Evolutionary conservation across 2,329 filamentous ascomycete genomes (phyloP).

Genomic region (Fusarium torreyae): DNA sequence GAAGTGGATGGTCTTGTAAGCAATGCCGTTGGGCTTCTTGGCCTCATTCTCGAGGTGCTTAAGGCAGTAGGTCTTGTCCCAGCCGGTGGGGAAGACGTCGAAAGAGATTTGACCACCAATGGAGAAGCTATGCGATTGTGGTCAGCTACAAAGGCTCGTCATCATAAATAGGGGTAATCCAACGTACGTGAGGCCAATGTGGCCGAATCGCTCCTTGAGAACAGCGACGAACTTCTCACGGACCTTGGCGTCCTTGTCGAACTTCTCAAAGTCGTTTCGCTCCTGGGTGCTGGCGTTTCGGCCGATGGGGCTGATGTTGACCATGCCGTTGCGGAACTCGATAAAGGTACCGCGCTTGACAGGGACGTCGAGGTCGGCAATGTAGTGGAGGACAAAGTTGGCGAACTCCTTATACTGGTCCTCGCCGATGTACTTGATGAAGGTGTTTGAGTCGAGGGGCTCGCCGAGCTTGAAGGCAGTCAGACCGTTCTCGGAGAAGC

Average conservation of each 20-base stretch:
- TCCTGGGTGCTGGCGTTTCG: slow-evolving; percentile 88
- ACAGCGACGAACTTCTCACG: slow-evolving; percentile 82
- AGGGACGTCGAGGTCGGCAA: slow-evolving; percentile 87
- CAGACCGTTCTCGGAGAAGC: slow-evolving; percentile 97
- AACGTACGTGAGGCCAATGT: slow-evolving; percentile 86
- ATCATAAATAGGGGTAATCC: slow-evolving; percentile 12
- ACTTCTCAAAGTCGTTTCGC: slow-evolving; percentile 85
- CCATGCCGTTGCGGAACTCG: slow-evolving; percentile 93
- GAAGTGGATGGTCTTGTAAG: slow-evolving; percentile 94
- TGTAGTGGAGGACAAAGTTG: slow-evolving; percentile 83
- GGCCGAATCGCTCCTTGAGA: slow-evolving; percentile 84
- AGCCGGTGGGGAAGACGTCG: slow-evolving; percentile 95
- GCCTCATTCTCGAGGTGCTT: slow-evolving; percentile 88
- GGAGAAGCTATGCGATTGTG: slow-evolving; percentile 74
- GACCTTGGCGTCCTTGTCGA: slow-evolving; percentile 83
- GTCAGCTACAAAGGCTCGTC: slow-evolving; percentile 22
- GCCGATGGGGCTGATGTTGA: slow-evolving; percentile 87
- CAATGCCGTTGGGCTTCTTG: slow-evolving; percentile 75
- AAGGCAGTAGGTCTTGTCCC: slow-evolving; percentile 99
- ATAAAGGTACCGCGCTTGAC: slow-evolving; percentile 88
- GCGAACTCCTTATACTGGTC: slow-evolving; percentile 83
- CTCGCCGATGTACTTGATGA: slow-evolving; percentile 95
- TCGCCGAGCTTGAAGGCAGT: slow-evolving; percentile 89
- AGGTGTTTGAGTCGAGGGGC: slow-evolving; percentile 82
- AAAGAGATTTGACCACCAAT: slow-evolving; percentile 99